Evolutionary conservation across 768 basidiomycete genomes (phyloP).

Genomic region (Cystobasidium ongulense): DNA sequence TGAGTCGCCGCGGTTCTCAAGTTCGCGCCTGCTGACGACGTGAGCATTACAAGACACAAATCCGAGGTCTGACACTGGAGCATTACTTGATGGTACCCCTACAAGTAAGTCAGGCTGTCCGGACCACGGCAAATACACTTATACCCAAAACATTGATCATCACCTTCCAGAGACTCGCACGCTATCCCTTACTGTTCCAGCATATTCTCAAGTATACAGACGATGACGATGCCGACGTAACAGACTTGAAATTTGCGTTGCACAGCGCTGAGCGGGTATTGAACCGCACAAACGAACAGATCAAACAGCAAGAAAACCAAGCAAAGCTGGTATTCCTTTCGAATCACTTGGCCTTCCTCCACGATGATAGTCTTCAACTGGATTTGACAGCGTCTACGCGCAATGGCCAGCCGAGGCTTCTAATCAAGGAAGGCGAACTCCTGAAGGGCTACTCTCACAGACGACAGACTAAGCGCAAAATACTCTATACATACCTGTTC

Average conservation of each 20-base stretch:
- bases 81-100: slow-evolving; percentile 41
- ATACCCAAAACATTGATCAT: neutral
- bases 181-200: slow-evolving; percentile 78
- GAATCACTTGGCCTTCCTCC: slow-evolving; percentile 73
- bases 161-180: slow-evolving; percentile 71
- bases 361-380: slow-evolving; percentile 54
- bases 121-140: slow-evolving; percentile 7
- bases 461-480: slow-evolving; percentile 62
- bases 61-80: slow-evolving; percentile 39
- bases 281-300: slow-evolving; percentile 74
- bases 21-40: neutral
- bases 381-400: slow-evolving; percentile 87
- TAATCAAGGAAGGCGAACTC: slow-evolving; percentile 70
- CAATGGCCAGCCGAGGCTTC: slow-evolving; percentile 66
- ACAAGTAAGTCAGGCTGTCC: slow-evolving; percentile 26
- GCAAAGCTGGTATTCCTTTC: slow-evolving; percentile 69
- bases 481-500: slow-evolving; percentile 68
- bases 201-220: slow-evolving; percentile 75
- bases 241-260: slow-evolving; percentile 52
- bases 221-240: slow-evolving; percentile 45
- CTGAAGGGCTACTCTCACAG: slow-evolving; percentile 52
- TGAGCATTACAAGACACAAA: neutral
- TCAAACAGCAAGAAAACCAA: slow-evolving; percentile 70
- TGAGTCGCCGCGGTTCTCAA: neutral
- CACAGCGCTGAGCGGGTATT: slow-evolving; percentile 65